Evolutionary conservation across 2,329 filamentous ascomycete genomes (phyloP).

Genomic region (Colletotrichum siamense): DNA sequence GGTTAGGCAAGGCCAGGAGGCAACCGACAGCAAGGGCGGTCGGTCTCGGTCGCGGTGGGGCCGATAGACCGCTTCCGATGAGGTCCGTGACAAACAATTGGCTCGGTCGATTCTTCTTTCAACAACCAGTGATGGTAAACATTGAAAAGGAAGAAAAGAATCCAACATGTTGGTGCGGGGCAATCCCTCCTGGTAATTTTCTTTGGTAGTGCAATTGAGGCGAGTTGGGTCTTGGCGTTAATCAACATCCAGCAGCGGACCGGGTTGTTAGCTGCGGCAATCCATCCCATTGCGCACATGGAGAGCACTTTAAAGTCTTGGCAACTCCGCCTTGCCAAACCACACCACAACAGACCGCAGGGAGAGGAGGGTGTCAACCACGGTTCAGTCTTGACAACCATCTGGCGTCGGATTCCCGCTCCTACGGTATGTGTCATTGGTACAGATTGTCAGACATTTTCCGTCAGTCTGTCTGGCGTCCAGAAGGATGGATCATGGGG

Average conservation of each 20-base stretch:
- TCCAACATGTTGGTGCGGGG: background rate
- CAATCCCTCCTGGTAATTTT: background rate
- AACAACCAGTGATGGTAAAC: background rate
- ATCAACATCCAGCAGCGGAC: slow-evolving; percentile 16
- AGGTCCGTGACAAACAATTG: background rate
- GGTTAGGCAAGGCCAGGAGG: background rate
- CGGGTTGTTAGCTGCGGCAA: slow-evolving; percentile 7
- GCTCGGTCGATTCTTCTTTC: background rate
- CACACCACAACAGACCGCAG: background rate
- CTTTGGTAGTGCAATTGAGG: background rate
- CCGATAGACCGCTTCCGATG: background rate
- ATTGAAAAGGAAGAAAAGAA: background rate
- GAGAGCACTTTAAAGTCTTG: slow-evolving; percentile 6
- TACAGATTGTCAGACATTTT: background rate
- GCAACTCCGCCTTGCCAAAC: slow-evolving; percentile 13
- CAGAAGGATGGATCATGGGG: background rate
- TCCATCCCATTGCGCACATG: slow-evolving; percentile 6
- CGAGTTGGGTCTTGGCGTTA: slow-evolving; percentile 9
- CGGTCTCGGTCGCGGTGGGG: slow-evolving; percentile 8
- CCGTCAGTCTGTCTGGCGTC: background rate
- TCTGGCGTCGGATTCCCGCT: background rate
- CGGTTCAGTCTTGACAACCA: background rate
- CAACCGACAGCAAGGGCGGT: background rate
- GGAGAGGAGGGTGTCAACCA: background rate
- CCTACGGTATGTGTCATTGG: background rate